Percentiles rank a stretch among this genome's conserved stretches.
These are phyloP conservation scores for Scalesia atractyloides DNA, from an alignment of 129 eudicot genomes.

Conservation along the genomic window DNA sequence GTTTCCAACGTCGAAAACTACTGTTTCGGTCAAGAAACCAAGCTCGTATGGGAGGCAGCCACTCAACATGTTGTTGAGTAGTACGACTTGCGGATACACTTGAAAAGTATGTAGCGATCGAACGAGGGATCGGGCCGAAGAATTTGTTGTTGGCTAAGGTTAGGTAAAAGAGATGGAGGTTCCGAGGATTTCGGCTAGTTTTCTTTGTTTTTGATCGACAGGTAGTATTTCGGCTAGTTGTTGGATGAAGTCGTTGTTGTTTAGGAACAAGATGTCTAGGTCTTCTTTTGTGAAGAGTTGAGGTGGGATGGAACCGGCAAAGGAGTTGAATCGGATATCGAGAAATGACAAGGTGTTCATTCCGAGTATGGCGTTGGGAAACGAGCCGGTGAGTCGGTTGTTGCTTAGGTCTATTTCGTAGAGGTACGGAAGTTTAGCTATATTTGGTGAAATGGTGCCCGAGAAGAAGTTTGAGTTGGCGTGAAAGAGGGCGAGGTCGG, in stretches of 20 bases:
- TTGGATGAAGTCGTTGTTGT: slow-evolving; percentile 73
- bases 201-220: slow-evolving; percentile 18
- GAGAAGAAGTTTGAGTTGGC: slow-evolving; percentile 82
- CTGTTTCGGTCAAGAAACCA: slow-evolving; percentile 61
- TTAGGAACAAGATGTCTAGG: slow-evolving; percentile 64
- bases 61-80: slow-evolving; percentile 63
- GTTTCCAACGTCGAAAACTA: slow-evolving; percentile 69
- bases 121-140: slow-evolving; percentile 72
- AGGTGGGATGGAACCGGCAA: slow-evolving; percentile 77
- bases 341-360: slow-evolving; percentile 53
- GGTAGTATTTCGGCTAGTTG: slow-evolving; percentile 46
- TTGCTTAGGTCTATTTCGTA: slow-evolving; percentile 91
- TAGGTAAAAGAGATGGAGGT: slow-evolving; percentile 50
- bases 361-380: slow-evolving; percentile 59
- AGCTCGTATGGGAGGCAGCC: slow-evolving; percentile 88
- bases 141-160: slow-evolving; percentile 90
- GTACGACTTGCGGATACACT: slow-evolving; percentile 55
- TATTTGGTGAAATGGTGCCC: slow-evolving; percentile 56
- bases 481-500: slow-evolving; percentile 85
- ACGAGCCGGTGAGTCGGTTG: slow-evolving; percentile 72
- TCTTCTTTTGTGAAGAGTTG: slow-evolving; percentile 54
- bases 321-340: slow-evolving; percentile 74
- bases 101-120: slow-evolving; percentile 44
- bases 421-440: slow-evolving; percentile 70
- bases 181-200: slow-evolving; percentile 50